Evolutionary conservation across 495 filamentous ascomycete genomes (phyloP).

Genomic region (Tuber magnatum): DNA sequence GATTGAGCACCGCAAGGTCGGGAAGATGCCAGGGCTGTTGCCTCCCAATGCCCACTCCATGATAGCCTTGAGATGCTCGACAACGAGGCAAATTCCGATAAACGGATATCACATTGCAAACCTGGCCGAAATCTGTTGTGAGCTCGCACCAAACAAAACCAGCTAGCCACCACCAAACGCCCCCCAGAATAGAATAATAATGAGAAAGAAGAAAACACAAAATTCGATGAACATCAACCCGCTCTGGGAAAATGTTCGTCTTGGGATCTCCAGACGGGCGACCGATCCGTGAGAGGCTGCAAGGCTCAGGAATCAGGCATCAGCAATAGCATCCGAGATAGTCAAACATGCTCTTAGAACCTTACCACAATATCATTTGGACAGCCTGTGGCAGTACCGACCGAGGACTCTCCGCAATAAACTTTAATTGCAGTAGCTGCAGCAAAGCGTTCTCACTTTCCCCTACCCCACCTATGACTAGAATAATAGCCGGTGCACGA

Average conservation of each 20-base stretch:
- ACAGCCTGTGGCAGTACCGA: not conserved
- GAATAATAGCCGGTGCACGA: no score
- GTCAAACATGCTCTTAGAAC: not conserved
- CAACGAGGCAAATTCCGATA: not conserved
- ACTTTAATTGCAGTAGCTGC: not conserved
- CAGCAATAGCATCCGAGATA: not conserved
- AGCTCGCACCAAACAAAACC: not conserved
- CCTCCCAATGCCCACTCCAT: not conserved
- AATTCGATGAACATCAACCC: not conserved
- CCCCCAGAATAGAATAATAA: not conserved
- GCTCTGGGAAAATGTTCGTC: not conserved
- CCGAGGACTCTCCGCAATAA: not conserved
- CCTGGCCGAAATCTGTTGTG: not conserved
- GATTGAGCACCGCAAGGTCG: not conserved
- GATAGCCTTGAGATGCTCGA: not conserved
- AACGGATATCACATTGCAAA: not conserved
- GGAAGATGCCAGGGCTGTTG: not conserved
- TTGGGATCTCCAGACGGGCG: not conserved
- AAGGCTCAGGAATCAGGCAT: not conserved
- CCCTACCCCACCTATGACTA: not conserved
- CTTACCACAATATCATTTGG: not conserved
- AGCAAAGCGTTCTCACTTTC: not conserved
- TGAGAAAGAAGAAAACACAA: not conserved
- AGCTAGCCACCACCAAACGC: not conserved
- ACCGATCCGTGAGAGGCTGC: not conserved